Percentiles rank a stretch among this genome's conserved stretches.
Evolutionary conservation across 306 rosid genomes (phyloP).

Genomic region (Quercus aquifolioides): DNA sequence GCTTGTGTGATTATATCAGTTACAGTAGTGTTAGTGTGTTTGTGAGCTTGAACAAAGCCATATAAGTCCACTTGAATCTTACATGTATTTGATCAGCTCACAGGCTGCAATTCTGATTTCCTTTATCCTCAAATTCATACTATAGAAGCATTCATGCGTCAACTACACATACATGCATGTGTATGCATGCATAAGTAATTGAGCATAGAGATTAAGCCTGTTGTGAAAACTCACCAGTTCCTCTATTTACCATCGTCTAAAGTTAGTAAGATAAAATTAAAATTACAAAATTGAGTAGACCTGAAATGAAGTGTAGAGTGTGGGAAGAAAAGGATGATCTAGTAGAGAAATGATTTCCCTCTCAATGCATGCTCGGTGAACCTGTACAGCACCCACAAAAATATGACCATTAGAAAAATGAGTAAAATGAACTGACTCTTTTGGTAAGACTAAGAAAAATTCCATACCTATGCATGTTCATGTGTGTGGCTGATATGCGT

Average conservation of each 20-base stretch:
- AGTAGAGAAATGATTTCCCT: slow-evolving; percentile 82
- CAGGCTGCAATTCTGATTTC: background rate
- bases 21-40: background rate
- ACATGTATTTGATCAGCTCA: background rate
- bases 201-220: background rate
- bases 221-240: no score
- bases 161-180: background rate
- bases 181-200: background rate
- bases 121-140: background rate
- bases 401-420: slow-evolving; percentile 10
- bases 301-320: slow-evolving; percentile 92
- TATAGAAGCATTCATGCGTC: background rate
- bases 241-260: no score
- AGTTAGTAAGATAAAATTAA: background rate
- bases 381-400: slow-evolving; percentile 51
- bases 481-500: background rate
- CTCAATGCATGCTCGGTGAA: slow-evolving; percentile 90
- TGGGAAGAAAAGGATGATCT: slow-evolving; percentile 96
- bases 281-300: slow-evolving; percentile 28
- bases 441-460: background rate
- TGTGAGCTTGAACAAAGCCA: background rate
- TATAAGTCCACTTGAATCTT: background rate
- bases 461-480: background rate
- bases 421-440: background rate
- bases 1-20: background rate